A percentile compares a stretch with the other conserved stretches of the same genome.
Conservation (phyloP, 352 stramenopile genomes). For the Pythium angustatum region DNA sequence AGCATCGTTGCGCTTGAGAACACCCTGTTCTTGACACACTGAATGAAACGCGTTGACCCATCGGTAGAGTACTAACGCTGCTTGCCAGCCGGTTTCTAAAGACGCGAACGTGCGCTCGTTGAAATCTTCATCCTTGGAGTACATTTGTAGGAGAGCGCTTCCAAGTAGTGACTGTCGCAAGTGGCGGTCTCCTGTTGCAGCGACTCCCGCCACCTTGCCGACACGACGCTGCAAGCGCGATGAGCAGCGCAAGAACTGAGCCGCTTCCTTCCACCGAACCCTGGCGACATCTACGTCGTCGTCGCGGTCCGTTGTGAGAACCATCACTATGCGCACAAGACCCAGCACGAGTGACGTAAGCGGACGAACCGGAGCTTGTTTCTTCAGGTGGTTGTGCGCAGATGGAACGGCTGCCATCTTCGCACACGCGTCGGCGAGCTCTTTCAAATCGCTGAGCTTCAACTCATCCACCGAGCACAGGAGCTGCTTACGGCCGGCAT, state of each 20-base stretch:
- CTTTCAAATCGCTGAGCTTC: constrained; percentile 42
- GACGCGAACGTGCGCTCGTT: constrained; percentile 44
- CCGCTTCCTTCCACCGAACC: constrained; percentile 63
- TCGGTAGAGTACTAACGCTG: constrained; percentile 53
- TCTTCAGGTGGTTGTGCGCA: no score
- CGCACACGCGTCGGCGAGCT: constrained; percentile 55
- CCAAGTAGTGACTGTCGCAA: constrained; percentile 44
- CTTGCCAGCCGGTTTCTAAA: constrained; percentile 48
- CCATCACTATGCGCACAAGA: constrained; percentile 68
- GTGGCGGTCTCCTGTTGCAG: constrained; percentile 38
- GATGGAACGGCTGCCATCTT: constrained; percentile 51
- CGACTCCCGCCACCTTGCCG: constrained; percentile 41
- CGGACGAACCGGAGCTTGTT: no score
- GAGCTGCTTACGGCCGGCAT: constrained; percentile 33
- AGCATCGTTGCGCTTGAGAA: constrained; percentile 31
- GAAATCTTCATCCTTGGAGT: constrained; percentile 53
- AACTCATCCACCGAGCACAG: constrained; percentile 31
- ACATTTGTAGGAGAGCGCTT: constrained; percentile 44
- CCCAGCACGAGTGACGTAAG: constrained; percentile 64
- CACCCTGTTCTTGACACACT: constrained; percentile 45
- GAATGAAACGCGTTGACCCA: constrained; percentile 52
- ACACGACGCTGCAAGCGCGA: constrained; percentile 51
- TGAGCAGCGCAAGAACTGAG: constrained; percentile 52
- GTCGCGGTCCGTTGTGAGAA: constrained; percentile 61
- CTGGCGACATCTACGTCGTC: constrained; percentile 52